Base-by-base conservation (phyloP, 352 stramenopile genomes). In the Peronospora belbahrii region DNA sequence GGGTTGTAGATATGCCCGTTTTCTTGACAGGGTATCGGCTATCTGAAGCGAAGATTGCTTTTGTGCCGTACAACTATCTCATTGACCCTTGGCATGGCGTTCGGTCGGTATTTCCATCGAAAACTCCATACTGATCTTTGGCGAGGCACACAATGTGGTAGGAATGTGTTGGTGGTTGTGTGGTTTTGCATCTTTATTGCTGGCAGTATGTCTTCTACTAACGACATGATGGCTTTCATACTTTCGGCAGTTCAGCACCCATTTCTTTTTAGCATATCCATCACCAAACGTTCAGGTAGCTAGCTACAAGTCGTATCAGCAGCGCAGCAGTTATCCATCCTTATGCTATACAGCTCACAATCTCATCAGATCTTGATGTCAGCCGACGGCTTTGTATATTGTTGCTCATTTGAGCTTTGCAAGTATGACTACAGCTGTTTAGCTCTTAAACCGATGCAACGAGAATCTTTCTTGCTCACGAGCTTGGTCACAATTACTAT, bases 111-210 rank as follows among this genome's bases (percentile, higher is more conserved):
- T 99, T 24, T 88, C 95, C 24, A 97, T 97, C 55, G 73, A 95
- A 33, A 97, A 98, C 67, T 70, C 95, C 0, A 83, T 99, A 14
- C 61, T 99, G 0, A 97, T 99, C 42, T 98, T 99, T 52, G 97
- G 99, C 56, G 97, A 99, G 69, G 97, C 96, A 2, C 97, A 99
- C 77, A 99, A 99, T 65, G 74, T 99, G 40, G 94, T 98, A 75
- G 24, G 67, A 32, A 36, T 30, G 0, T n/a, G 8, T 24, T 38
- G 11, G 1, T 13, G 19, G 17, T 11, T 0, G 41, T 50, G 19
- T 35, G 5, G 15, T 13, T n/a, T 37, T 23, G 22, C 27, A 15
- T 2, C 2, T 40, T 2, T 24, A n/a, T n/a, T n/a, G n/a, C n/a
- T n/a, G n/a, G n/a, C n/a, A n/a, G n/a, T n/a, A n/a, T n/a, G n/a